A percentile compares a stretch with the other conserved stretches of the same genome.
These are phyloP conservation scores for Dactylellina parvicollis DNA, from an alignment of 2,329 filamentous ascomycete species.

Conservation along the genomic window DNA sequence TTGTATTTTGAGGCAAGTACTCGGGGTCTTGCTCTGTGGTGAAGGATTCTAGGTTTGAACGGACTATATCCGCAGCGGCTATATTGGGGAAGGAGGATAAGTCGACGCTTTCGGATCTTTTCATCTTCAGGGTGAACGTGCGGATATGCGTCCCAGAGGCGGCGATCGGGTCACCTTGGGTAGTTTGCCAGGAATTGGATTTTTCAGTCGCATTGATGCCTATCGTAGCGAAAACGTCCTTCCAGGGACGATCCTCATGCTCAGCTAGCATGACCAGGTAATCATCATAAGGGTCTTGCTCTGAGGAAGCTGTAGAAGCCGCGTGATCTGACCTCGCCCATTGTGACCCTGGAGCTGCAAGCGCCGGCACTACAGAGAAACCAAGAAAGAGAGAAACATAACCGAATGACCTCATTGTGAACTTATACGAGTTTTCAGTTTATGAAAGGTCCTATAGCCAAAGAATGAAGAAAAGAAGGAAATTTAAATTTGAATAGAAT, in stretches of 20 bases:
- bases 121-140: conserved; percentile 55
- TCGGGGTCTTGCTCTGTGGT: too few species aligned
- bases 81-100: conserved; percentile 18
- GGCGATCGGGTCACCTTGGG: not conserved
- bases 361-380: not conserved
- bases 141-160: conserved; percentile 55
- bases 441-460: too few species aligned
- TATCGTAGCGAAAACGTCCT: conserved; percentile 55
- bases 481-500: too few species aligned
- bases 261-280: conserved; percentile 56
- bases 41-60: too few species aligned
- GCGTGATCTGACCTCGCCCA: too few species aligned
- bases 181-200: conserved; percentile 48
- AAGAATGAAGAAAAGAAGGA: too few species aligned
- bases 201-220: conserved; percentile 57
- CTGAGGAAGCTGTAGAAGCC: not conserved
- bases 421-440: too few species aligned
- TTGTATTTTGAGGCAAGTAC: conserved; percentile 40
- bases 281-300: conserved; percentile 18
- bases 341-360: too few species aligned
- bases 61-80: conserved; percentile 2
- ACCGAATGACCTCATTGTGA: too few species aligned
- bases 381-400: not conserved
- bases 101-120: not conserved
- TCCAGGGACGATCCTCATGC: conserved; percentile 53